Percentiles rank a stretch among this genome's conserved stretches.
Evolutionary conservation across 164 flowering plant species (phyloP).

Genomic region (Chimonanthus praecox): DNA sequence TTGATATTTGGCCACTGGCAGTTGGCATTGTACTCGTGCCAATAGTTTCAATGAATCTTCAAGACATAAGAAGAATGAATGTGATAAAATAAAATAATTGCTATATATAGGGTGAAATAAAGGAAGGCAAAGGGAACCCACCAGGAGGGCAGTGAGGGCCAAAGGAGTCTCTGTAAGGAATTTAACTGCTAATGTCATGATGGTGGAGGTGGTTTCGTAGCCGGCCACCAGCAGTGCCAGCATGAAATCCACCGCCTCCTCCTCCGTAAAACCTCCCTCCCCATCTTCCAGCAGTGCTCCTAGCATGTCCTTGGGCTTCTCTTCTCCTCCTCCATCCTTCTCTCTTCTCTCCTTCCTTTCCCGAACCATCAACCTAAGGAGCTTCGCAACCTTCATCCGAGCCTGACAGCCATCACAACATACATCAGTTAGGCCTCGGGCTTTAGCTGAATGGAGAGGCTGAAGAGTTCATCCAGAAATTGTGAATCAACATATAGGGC

Average conservation of each 20-base stretch:
- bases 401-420: slow-evolving; percentile 38
- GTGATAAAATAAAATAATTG: too few relatives aligned
- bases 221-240: slow-evolving; percentile 84
- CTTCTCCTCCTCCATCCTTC: slow-evolving; percentile 29
- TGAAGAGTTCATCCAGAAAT: too few relatives aligned
- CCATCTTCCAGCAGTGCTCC: slow-evolving; percentile 55
- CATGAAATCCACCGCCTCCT: slow-evolving; percentile 79
- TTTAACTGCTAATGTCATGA: slow-evolving; percentile 93
- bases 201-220: slow-evolving; percentile 92
- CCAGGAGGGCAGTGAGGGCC: slow-evolving; percentile 82
- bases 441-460: too few relatives aligned
- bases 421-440: too few relatives aligned
- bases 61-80: too few relatives aligned
- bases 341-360: slow-evolving; percentile 21
- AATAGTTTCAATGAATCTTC: too few relatives aligned
- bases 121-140: slow-evolving; percentile 4
- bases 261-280: slow-evolving; percentile 65
- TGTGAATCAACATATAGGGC: too few relatives aligned
- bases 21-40: too few relatives aligned
- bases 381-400: slow-evolving; percentile 78
- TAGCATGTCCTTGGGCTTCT: slow-evolving; percentile 69
- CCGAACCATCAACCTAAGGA: slow-evolving; percentile 50
- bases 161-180: slow-evolving; percentile 80
- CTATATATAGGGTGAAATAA: too few relatives aligned
- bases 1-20: too few relatives aligned